A percentile compares a stretch with the other conserved stretches of the same genome.
These are phyloP conservation scores for Suhomyces kunorum DNA, from an alignment of 1,139 yeast genomes.

Conservation along the genomic window DNA sequence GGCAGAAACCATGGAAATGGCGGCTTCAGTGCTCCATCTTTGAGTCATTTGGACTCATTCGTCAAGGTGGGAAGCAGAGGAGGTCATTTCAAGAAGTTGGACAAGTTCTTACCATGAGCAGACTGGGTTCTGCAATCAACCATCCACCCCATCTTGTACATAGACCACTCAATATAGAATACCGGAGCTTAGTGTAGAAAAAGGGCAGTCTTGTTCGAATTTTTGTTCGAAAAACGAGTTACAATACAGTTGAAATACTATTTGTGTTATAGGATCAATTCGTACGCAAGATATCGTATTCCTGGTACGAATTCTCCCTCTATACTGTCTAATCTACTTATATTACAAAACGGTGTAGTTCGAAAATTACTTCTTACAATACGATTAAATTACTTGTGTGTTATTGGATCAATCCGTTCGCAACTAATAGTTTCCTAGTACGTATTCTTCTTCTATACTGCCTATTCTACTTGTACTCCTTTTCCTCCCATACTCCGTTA, in stretches of 20 bases:
- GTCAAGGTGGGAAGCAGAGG: conserved; percentile 54
- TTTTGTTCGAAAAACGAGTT: too few relatives aligned
- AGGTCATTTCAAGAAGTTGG: conserved; percentile 56
- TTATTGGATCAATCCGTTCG: too few relatives aligned
- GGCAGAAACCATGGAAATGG: conserved; percentile 94
- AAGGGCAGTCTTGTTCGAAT: too few relatives aligned
- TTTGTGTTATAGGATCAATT: too few relatives aligned
- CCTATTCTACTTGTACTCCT: conserved; percentile 25
- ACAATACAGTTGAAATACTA: too few relatives aligned
- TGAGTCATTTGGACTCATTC: conserved; percentile 65
- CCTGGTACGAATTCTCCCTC: too few relatives aligned
- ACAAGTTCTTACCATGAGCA: conserved; percentile 24
- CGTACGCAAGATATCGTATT: too few relatives aligned
- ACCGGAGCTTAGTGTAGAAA: not conserved
- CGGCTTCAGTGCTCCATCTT: conserved; percentile 71
- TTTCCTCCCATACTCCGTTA: conserved; percentile 54
- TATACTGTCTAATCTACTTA: too few relatives aligned
- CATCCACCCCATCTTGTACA: not conserved
- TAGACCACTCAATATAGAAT: conserved; percentile 1
- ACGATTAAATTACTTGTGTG: too few relatives aligned
- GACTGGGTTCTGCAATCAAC: not conserved
- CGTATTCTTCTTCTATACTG: not conserved
- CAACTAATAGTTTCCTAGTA: too few relatives aligned
- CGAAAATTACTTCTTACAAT: too few relatives aligned
- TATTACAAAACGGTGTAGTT: too few relatives aligned